Conservation (phyloP, 805 yeast species). For the Teunomyces panamensis region DNA sequence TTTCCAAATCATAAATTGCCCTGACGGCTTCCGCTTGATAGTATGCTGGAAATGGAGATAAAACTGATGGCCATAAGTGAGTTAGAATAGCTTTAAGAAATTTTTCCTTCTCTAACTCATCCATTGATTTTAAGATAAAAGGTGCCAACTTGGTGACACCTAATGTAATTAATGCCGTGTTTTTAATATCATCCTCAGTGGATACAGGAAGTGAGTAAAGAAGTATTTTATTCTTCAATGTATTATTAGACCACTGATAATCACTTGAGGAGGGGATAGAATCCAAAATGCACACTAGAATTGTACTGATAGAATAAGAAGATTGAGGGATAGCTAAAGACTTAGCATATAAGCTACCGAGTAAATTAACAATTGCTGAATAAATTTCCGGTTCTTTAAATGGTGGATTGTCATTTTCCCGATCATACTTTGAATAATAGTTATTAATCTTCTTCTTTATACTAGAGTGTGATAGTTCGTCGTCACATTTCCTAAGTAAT, state of each 20-base stretch:
- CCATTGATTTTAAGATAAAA: constrained; percentile 27
- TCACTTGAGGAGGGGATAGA: constrained; percentile 16
- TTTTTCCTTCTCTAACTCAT: constrained; percentile 30
- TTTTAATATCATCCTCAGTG: constrained; percentile 3
- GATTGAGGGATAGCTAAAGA: constrained; percentile 11
- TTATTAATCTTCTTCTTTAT: not conserved
- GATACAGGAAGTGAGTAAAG: constrained; percentile 6
- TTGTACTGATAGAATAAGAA: constrained; percentile 11
- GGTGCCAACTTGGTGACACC: constrained; percentile 42
- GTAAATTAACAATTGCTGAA: constrained; percentile 13
- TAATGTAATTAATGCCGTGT: constrained; percentile 34
- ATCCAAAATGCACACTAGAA: constrained; percentile 1
- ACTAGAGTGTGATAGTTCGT: not conserved
- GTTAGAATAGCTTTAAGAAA: constrained; percentile 41
- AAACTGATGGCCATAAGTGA: constrained; percentile 55
- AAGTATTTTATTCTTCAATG: constrained; percentile 10
- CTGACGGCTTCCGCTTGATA: constrained; percentile 72
- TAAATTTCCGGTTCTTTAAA: constrained; percentile 11
- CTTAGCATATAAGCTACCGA: constrained; percentile 17
- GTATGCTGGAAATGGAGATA: constrained; percentile 44
- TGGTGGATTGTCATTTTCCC: not conserved
- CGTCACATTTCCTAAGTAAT: not conserved
- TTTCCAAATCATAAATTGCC: constrained; percentile 58
- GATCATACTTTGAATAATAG: not conserved
- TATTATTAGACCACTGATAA: constrained; percentile 4